Evolutionary conservation across 1,284 basidiomycete genomes (phyloP).

Genomic region (Neonothopanus nambi): DNA sequence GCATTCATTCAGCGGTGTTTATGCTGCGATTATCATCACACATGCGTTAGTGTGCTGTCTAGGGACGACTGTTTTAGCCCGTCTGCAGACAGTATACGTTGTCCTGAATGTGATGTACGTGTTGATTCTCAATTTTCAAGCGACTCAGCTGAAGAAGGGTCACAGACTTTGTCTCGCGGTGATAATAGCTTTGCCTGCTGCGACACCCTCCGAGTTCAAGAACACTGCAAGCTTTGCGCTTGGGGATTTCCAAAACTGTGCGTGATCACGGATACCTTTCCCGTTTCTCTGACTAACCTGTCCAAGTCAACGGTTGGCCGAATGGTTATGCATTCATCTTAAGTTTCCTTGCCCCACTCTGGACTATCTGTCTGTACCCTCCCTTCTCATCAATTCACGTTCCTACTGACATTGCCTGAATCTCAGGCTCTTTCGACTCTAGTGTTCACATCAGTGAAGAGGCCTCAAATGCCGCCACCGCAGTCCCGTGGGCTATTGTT

Average conservation of each 20-base stretch:
- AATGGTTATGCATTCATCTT: slow-evolving; percentile 75
- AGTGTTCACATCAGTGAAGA: slow-evolving; percentile 69
- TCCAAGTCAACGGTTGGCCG: slow-evolving; percentile 66
- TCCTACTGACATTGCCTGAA: not conserved
- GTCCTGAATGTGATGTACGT: slow-evolving; percentile 66
- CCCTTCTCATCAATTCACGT: not conserved
- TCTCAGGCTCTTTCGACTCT: slow-evolving; percentile 41
- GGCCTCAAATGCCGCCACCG: slow-evolving; percentile 58
- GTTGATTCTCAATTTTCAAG: not conserved
- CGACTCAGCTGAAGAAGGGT: not conserved
- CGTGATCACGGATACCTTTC: slow-evolving; percentile 17
- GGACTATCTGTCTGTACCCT: slow-evolving; percentile 67
- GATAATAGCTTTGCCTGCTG: slow-evolving; percentile 74
- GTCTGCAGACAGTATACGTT: slow-evolving; percentile 75
- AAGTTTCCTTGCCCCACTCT: slow-evolving; percentile 74
- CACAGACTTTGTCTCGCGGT: slow-evolving; percentile 69
- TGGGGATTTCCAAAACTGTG: slow-evolving; percentile 59
- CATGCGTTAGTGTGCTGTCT: slow-evolving; percentile 68
- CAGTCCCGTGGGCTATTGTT: slow-evolving; percentile 67
- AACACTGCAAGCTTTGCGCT: slow-evolving; percentile 70
- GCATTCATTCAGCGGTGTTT: slow-evolving; percentile 51
- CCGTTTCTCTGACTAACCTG: slow-evolving; percentile 1
- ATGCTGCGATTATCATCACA: slow-evolving; percentile 54
- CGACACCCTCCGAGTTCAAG: slow-evolving; percentile 65
- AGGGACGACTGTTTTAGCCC: slow-evolving; percentile 64